These are phyloP conservation scores for Lonicera japonica DNA, from an alignment of 129 eudicot species.

Conservation along the genomic window DNA sequence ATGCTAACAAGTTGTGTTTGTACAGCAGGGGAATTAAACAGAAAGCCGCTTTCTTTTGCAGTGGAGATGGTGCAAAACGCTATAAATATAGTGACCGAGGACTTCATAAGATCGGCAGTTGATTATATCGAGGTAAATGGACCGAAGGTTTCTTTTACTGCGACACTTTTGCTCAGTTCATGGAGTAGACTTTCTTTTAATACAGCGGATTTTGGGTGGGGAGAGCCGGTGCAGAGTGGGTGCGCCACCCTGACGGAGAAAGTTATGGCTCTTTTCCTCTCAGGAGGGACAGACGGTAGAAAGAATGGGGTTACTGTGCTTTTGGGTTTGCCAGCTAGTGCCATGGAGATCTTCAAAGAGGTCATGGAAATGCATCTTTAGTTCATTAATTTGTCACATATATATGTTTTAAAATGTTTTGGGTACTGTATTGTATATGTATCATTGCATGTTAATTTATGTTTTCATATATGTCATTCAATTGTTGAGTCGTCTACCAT, in stretches of 20 bases:
- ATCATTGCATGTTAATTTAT: too few relatives aligned
- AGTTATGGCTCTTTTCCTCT: conserved; percentile 5
- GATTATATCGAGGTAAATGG: conserved; percentile 3
- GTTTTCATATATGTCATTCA: too few relatives aligned
- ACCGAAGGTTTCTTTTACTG: conserved; percentile 3
- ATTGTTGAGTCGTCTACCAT: too few relatives aligned
- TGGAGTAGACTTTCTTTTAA: conserved; percentile 18
- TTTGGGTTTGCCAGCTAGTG: conserved; percentile 18
- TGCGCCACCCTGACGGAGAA: conserved; percentile 12
- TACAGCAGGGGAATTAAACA: background rate
- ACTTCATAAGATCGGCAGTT: conserved; percentile 4
- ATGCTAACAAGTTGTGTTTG: background rate
- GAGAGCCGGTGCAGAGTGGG: conserved; percentile 11
- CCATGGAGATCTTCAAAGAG: conserved; percentile 18
- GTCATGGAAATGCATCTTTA: conserved; percentile 12
- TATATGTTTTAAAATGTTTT: too few relatives aligned
- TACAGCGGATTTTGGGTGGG: conserved; percentile 19
- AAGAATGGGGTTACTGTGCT: conserved; percentile 7
- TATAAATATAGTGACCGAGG: background rate
- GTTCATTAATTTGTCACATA: background rate
- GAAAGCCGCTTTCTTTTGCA: background rate
- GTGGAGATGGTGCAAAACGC: conserved; percentile 6
- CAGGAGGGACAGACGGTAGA: background rate
- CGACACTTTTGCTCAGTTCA: conserved; percentile 10
- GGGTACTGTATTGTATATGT: too few relatives aligned